phyloP scores from a whole-genome alignment of 2,329 filamentous ascomycete species.

The Chalaropsis thielavioides region DNA sequence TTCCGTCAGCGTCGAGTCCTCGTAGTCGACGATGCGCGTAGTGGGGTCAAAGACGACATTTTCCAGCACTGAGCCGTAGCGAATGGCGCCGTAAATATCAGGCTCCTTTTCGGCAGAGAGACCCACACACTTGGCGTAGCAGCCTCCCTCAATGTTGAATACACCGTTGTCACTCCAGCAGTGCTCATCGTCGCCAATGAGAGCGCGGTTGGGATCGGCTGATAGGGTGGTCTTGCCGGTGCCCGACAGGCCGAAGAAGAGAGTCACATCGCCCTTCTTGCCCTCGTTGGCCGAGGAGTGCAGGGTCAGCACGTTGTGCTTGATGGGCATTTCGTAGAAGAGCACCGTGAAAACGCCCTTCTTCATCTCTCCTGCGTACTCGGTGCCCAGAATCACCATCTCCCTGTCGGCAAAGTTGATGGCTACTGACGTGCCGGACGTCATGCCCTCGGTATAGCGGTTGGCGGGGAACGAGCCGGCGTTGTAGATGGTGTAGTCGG shows the following conservation, averaged over 20 bases:
- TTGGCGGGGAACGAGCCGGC: slow-evolving; percentile 97
- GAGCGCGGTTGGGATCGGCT: slow-evolving; percentile 84
- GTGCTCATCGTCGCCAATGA: slow-evolving; percentile 99
- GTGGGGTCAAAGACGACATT: slow-evolving; percentile 95
- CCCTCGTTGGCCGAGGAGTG: slow-evolving; percentile 99
- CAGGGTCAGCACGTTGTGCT: slow-evolving; percentile 96
- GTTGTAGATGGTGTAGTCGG: slow-evolving; percentile 99
- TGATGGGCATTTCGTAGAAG: slow-evolving; percentile 99
- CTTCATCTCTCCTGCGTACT: slow-evolving; percentile 97
- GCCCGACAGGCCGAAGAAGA: slow-evolving; percentile 97
- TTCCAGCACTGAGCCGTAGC: slow-evolving; percentile 92
- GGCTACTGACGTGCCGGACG: slow-evolving; percentile 89
- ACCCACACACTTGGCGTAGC: slow-evolving; percentile 98
- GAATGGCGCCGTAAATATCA: slow-evolving; percentile 91
- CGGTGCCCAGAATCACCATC: slow-evolving; percentile 98
- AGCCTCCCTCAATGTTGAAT: slow-evolving; percentile 99
- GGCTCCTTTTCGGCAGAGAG: slow-evolving; percentile 98
- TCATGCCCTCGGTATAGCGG: slow-evolving; percentile 96
- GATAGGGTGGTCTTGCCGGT: slow-evolving; percentile 98
- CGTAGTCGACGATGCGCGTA: slow-evolving; percentile 86
- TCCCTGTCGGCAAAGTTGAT: slow-evolving; percentile 99
- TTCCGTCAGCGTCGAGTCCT: slow-evolving; percentile 87
- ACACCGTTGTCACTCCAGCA: slow-evolving; percentile 95
- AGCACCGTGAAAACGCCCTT: slow-evolving; percentile 98
- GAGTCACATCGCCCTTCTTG: slow-evolving; percentile 82